Base-by-base conservation (phyloP, 352 stramenopile genomes). In the Achlya hypogyna region DNA sequence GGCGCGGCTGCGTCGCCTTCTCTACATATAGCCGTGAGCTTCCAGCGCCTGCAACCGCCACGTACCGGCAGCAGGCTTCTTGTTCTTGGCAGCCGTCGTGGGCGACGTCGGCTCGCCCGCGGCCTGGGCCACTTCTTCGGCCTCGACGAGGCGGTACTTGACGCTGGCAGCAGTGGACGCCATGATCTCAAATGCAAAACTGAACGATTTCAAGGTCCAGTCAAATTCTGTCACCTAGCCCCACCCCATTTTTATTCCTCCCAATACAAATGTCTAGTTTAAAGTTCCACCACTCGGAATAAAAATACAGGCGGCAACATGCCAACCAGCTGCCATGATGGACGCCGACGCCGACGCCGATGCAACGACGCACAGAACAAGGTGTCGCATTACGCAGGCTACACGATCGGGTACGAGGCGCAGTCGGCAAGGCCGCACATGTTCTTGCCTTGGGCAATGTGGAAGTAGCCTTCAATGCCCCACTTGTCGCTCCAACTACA, bases 391-490 rank as follows among this genome's bases (percentile, higher is more conserved):
- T n/a, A n/a, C n/a, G n/a, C n/a, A n/a, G n/a, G 87, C 6, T 74
- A 60, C 32, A 92, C 65, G 23, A 92, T 38, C 4, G 91, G 88
- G 64, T 97, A 97, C 59, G 86, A 91, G 60, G 91, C 85, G 63
- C 81, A 91, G 74, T 87, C 76, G 18, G 86, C 81, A 25, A 98
- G 62, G 63, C 92, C 92, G 71, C 92, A 98, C 80, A 88, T 88
- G 75, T 95, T 91, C 42, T 76, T 69, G 72, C 84, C 91, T 70
- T 97, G 95, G 22, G 86, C 81, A 47, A 99, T 96, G 66, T 92
- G 82, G 65, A 99, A 98, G 84, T 97, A 99, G 59, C 96, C 96
- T 43, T 94, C 72, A 74, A 96, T 91, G 75, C 96, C 96, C 96
- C 96, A 99, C 38, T 71, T 63, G 5, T 69, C 53, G 29, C 82